Evolutionary conservation across 2,329 filamentous ascomycete genomes (phyloP).

Genomic region (Epichloe baconii): DNA sequence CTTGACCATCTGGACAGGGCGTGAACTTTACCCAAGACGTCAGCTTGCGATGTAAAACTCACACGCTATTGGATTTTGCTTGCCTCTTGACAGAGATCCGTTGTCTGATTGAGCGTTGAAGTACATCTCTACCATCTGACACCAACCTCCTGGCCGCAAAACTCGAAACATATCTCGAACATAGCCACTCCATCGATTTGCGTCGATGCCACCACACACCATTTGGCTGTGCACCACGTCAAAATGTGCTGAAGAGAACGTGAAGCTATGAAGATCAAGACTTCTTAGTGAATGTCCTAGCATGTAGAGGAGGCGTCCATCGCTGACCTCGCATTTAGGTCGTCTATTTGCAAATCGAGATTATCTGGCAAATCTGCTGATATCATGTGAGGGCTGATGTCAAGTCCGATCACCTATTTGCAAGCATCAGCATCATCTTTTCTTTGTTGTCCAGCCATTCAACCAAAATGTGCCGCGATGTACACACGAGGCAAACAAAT

Average conservation of each 20-base stretch:
- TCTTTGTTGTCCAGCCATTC: neutral
- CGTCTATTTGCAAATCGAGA: constrained; percentile 58
- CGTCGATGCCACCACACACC: constrained; percentile 58
- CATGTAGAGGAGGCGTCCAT: neutral
- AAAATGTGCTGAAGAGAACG: constrained; percentile 58
- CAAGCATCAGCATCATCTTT: neutral
- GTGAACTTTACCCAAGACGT: constrained; percentile 32
- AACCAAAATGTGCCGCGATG: neutral
- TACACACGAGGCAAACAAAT: no score
- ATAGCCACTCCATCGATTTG: constrained; percentile 61
- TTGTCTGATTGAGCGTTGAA: constrained; percentile 78
- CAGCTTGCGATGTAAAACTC: neutral
- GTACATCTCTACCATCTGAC: constrained; percentile 80
- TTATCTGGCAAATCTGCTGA: constrained; percentile 53
- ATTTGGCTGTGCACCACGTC: constrained; percentile 73
- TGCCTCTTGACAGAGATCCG: constrained; percentile 55
- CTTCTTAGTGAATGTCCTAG: neutral
- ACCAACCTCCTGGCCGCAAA: constrained; percentile 66
- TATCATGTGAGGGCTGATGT: constrained; percentile 57
- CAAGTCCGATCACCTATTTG: constrained; percentile 53
- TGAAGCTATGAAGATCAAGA: constrained; percentile 33
- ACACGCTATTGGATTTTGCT: constrained; percentile 10
- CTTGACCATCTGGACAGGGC: constrained; percentile 56
- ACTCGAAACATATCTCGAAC: constrained; percentile 61
- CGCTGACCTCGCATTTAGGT: constrained; percentile 50